Evolutionary conservation across 2,329 filamentous ascomycete genomes (phyloP).

Genomic region (Akanthomyces muscarius): DNA sequence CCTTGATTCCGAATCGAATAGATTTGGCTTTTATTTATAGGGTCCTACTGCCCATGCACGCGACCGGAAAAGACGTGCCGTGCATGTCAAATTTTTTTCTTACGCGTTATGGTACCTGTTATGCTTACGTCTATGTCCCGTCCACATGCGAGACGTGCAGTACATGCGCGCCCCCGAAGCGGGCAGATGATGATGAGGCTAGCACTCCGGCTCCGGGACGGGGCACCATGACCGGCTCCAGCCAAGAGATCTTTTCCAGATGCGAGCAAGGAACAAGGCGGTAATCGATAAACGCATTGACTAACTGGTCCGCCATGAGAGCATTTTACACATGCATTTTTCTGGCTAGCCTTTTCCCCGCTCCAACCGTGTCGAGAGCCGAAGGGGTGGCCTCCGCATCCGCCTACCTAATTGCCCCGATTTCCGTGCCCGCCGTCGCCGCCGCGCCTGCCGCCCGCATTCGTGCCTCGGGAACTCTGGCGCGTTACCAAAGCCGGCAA

Average conservation of each 20-base stretch:
- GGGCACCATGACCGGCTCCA: neutral
- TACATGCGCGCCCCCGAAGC: neutral
- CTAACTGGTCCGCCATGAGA: neutral
- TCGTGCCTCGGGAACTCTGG: neutral
- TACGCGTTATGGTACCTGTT: too few relatives aligned
- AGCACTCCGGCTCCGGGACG: constrained; percentile 5
- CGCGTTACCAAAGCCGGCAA: neutral
- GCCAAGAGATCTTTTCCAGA: too few relatives aligned
- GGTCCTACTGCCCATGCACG: too few relatives aligned
- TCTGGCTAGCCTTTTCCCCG: neutral
- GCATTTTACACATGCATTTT: neutral
- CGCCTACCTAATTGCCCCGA: constrained; percentile 1
- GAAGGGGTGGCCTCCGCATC: neutral
- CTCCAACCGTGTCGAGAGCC: neutral
- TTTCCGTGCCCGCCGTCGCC: neutral
- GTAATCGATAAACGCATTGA: neutral
- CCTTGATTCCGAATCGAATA: too few relatives aligned
- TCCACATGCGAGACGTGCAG: neutral
- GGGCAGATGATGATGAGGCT: neutral
- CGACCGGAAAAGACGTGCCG: too few relatives aligned
- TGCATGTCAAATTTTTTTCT: too few relatives aligned
- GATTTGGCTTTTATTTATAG: too few relatives aligned
- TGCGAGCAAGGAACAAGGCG: too few relatives aligned
- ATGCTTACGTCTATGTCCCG: neutral
- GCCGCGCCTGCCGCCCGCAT: neutral